Conservation (phyloP, 352 stramenopile genomes). For the Phytopythium oedochilum region DNA sequence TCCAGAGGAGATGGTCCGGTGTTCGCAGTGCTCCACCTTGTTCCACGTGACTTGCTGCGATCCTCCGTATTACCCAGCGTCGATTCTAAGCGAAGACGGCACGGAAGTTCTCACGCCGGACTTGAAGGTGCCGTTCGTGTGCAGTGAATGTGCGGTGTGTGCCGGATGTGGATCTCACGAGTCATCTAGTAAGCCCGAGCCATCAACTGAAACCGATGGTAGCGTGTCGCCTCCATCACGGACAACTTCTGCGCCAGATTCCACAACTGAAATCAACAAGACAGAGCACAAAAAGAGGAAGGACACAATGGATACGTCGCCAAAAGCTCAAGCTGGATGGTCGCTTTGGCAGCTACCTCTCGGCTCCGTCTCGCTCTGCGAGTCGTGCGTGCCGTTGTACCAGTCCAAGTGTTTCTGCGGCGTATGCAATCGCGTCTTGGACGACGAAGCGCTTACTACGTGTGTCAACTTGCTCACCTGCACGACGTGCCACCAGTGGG, state of each 20-base stretch:
- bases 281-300: neutral
- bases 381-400: slow-evolving; percentile 58
- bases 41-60: slow-evolving; percentile 80
- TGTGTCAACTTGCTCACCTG: slow-evolving; percentile 61
- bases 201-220: neutral
- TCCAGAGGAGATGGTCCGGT: slow-evolving; percentile 46
- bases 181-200: slow-evolving; percentile 1
- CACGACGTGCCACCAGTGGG: slow-evolving; percentile 73
- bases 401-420: slow-evolving; percentile 64
- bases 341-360: slow-evolving; percentile 72
- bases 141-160: slow-evolving; percentile 55
- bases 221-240: neutral
- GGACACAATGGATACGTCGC: neutral
- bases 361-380: slow-evolving; percentile 55
- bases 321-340: slow-evolving; percentile 21
- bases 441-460: slow-evolving; percentile 34
- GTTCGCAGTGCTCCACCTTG: slow-evolving; percentile 36
- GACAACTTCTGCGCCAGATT: neutral
- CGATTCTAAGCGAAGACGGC: slow-evolving; percentile 53
- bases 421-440: slow-evolving; percentile 55
- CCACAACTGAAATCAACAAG: neutral
- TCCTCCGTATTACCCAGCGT: slow-evolving; percentile 54
- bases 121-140: slow-evolving; percentile 67
- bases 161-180: slow-evolving; percentile 36
- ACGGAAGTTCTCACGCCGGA: slow-evolving; percentile 51